Percentiles rank a stretch among this genome's conserved stretches.
Conservation (phyloP, 495 filamentous ascomycete genomes). For the Hyaloscypha bicolor region DNA sequence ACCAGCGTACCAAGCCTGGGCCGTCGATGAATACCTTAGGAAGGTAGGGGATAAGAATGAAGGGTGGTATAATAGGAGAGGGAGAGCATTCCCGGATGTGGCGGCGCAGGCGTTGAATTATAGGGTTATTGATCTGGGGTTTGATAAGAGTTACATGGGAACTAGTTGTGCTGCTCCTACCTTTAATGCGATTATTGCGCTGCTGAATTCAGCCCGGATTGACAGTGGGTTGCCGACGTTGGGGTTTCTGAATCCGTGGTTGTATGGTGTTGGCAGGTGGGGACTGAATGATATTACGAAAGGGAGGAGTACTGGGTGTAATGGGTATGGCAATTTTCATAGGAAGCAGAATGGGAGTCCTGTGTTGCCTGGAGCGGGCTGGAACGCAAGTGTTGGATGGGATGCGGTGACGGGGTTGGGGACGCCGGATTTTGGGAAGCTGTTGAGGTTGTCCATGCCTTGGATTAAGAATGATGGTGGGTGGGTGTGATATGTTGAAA, state of each 20-base stretch:
- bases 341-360: slow-evolving; percentile 23
- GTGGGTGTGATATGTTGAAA: not conserved
- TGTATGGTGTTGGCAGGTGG: slow-evolving; percentile 50
- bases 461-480: slow-evolving; percentile 19
- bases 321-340: slow-evolving; percentile 24
- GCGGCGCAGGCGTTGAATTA: slow-evolving; percentile 53
- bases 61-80: slow-evolving; percentile 55
- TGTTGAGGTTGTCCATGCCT: slow-evolving; percentile 22
- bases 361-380: slow-evolving; percentile 55
- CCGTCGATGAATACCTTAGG: slow-evolving; percentile 57
- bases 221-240: slow-evolving; percentile 47
- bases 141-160: slow-evolving; percentile 18
- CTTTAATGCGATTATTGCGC: slow-evolving; percentile 54
- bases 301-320: slow-evolving; percentile 58
- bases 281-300: slow-evolving; percentile 59
- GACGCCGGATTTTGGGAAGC: slow-evolving; percentile 29
- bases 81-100: slow-evolving; percentile 75
- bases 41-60: slow-evolving; percentile 46
- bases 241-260: slow-evolving; percentile 66
- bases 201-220: slow-evolving; percentile 58
- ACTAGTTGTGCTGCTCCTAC: slow-evolving; percentile 53
- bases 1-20: slow-evolving; percentile 64
- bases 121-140: slow-evolving; percentile 23
- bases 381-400: slow-evolving; percentile 61
- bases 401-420: slow-evolving; percentile 27